A percentile compares a stretch with the other conserved stretches of the same genome.
phyloP scores from a whole-genome alignment of 177 flowering plant species.

The Vitis hybrid region DNA sequence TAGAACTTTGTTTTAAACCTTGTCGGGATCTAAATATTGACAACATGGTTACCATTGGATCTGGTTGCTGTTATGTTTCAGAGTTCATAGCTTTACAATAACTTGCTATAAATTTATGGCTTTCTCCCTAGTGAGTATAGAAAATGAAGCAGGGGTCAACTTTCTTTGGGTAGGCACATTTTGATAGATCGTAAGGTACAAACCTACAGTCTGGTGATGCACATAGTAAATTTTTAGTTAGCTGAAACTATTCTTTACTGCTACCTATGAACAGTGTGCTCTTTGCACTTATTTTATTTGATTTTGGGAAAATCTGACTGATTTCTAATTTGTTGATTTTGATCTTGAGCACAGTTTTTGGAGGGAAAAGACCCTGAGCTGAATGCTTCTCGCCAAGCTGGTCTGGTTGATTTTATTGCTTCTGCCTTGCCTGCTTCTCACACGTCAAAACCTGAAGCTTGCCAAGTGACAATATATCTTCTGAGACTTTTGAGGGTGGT shows the following conservation, averaged over 20 bases:
- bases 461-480: constrained; percentile 77
- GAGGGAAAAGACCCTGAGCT: constrained; percentile 89
- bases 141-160: not conserved
- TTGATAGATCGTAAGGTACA: not conserved
- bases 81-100: not conserved
- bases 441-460: constrained; percentile 89
- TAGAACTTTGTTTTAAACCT: not conserved
- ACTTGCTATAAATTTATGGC: not conserved
- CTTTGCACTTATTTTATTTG: constrained; percentile 1
- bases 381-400: constrained; percentile 91
- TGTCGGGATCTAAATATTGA: not conserved
- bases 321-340: constrained; percentile 1
- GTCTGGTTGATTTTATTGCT: constrained; percentile 90
- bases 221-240: no score
- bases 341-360: constrained; percentile 47
- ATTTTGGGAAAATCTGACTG: not conserved
- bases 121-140: not conserved
- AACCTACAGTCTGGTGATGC: not conserved
- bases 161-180: not conserved
- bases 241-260: no score
- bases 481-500: constrained; percentile 73
- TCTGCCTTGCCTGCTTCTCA: constrained; percentile 94
- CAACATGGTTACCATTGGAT: not conserved
- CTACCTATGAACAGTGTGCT: no score
- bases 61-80: no score